These are phyloP conservation scores for Trichoderma koningii DNA, from an alignment of 2,329 filamentous ascomycete genomes.

Conservation along the genomic window DNA sequence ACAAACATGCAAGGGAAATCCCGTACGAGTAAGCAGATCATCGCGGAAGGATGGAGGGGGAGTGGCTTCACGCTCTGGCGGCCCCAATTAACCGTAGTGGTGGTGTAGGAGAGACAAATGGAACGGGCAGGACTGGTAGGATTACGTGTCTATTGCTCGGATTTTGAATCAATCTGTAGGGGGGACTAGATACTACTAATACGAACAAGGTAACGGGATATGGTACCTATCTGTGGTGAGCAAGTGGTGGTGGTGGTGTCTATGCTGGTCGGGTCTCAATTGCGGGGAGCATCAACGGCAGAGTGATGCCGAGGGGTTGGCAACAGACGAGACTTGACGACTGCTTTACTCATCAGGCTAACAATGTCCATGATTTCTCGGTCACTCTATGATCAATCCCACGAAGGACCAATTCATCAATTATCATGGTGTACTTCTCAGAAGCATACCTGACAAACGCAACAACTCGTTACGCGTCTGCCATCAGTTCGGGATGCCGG, in stretches of 20 bases:
- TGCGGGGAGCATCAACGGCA: constrained; percentile 17
- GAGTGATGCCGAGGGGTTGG: constrained; percentile 1
- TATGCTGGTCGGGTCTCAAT: background rate
- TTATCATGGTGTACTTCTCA: no score
- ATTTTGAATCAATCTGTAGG: background rate
- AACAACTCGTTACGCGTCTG: background rate
- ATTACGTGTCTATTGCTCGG: background rate
- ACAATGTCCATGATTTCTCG: no score
- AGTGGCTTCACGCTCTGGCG: background rate
- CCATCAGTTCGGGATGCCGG: background rate
- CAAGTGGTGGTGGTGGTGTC: background rate
- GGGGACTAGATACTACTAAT: no score
- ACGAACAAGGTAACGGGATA: no score
- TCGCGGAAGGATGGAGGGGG: background rate
- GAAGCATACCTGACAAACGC: no score
- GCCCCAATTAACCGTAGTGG: constrained; percentile 6
- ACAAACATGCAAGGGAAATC: background rate
- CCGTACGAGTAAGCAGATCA: background rate
- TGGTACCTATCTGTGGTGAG: no score
- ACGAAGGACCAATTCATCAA: no score
- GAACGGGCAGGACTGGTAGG: background rate
- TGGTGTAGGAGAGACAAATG: background rate
- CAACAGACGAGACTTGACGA: background rate
- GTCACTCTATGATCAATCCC: no score
- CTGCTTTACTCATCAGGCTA: no score